Evolutionary conservation across 1,284 basidiomycete genomes (phyloP).

Genomic region (Trametes versicolor): DNA sequence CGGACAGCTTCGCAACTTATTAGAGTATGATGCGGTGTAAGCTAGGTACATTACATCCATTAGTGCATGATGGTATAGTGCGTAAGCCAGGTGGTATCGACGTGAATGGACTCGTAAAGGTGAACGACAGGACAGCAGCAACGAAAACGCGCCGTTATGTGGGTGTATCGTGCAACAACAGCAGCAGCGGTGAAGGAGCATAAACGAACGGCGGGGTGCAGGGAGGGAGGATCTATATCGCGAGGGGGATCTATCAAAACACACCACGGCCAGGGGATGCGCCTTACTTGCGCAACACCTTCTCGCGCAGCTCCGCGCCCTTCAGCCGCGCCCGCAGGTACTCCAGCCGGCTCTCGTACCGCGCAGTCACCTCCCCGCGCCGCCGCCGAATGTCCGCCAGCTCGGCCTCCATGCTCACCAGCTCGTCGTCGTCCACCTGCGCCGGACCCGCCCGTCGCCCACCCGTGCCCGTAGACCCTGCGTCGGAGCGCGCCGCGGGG

Average conservation of each 20-base stretch:
- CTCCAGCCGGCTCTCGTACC: slow-evolving; percentile 74
- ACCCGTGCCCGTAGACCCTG: slow-evolving; percentile 29
- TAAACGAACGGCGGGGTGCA: background rate
- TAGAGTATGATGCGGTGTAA: slow-evolving; percentile 25
- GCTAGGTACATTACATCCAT: slow-evolving; percentile 35
- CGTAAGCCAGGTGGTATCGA: slow-evolving; percentile 29
- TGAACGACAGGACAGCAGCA: slow-evolving; percentile 35
- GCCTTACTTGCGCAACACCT: slow-evolving; percentile 56
- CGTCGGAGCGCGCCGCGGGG: slow-evolving; percentile 30
- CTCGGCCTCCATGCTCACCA: slow-evolving; percentile 56
- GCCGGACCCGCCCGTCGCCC: slow-evolving; percentile 19
- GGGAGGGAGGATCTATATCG: background rate
- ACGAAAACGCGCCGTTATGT: slow-evolving; percentile 13
- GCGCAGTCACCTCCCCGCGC: slow-evolving; percentile 66
- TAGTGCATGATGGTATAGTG: slow-evolving; percentile 34
- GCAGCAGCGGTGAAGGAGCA: slow-evolving; percentile 4
- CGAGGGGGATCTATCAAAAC: slow-evolving; percentile 14
- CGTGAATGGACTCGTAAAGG: slow-evolving; percentile 30
- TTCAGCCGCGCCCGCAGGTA: slow-evolving; percentile 77
- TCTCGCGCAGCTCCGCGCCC: slow-evolving; percentile 79
- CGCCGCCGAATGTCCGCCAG: slow-evolving; percentile 70
- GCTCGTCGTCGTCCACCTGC: slow-evolving; percentile 41
- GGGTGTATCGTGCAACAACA: slow-evolving; percentile 20
- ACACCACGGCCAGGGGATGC: slow-evolving; percentile 13
- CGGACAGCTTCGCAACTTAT: slow-evolving; percentile 1